These are phyloP conservation scores for Aphanomyces stellatus DNA, from an alignment of 352 stramenopile genomes.

Conservation along the genomic window DNA sequence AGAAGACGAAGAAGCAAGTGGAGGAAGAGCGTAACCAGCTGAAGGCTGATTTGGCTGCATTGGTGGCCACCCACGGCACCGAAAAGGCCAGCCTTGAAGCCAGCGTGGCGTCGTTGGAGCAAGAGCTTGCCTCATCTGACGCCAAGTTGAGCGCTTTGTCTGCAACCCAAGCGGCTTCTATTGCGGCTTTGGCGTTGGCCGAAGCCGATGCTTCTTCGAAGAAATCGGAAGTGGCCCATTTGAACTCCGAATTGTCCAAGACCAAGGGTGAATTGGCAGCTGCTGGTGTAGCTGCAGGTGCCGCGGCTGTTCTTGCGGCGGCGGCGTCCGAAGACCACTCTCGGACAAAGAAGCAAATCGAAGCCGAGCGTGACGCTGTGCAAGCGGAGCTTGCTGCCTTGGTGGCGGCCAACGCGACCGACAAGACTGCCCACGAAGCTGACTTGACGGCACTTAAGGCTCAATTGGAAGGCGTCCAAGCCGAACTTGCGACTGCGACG, in stretches of 20 bases:
- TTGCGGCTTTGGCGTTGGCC: background rate
- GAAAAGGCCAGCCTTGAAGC: slow-evolving; percentile 9
- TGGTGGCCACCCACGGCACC: background rate
- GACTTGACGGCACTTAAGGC: background rate
- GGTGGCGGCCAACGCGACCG: background rate
- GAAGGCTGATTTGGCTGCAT: background rate
- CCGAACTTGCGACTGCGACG: background rate
- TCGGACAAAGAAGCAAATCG: background rate
- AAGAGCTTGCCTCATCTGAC: background rate
- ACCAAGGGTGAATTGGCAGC: slow-evolving; percentile 5
- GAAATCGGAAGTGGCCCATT: background rate
- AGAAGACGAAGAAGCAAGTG: background rate
- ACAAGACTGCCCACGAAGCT: background rate
- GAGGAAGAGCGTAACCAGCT: background rate
- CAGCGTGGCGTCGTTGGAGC: background rate
- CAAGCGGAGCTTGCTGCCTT: background rate
- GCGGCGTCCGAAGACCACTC: background rate
- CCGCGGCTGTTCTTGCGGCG: background rate
- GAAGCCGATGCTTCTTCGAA: background rate
- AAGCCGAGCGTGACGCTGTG: background rate
- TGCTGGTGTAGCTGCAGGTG: background rate
- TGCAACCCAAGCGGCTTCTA: background rate
- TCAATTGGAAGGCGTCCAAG: background rate
- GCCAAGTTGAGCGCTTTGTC: background rate
- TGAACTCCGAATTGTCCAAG: background rate